Conservation (phyloP, 345 rosid species). For the Trapa bicornis region DNA sequence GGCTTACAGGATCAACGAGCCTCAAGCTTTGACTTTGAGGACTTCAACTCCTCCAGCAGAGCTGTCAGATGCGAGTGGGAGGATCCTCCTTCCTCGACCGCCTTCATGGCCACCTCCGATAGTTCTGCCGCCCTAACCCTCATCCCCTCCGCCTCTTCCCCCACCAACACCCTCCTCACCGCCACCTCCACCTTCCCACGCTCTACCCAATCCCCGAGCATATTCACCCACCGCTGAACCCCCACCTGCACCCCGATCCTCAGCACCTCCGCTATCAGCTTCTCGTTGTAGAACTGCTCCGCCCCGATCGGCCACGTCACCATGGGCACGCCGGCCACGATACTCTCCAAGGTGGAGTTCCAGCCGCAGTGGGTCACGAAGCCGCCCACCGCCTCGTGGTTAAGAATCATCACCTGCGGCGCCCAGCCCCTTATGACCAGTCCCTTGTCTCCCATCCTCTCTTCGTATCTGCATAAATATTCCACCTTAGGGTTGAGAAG, state of each 20-base stretch:
- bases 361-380: constrained; percentile 35
- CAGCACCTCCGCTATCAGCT: constrained; percentile 17
- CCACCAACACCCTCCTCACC: constrained; percentile 17
- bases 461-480: constrained; percentile 11
- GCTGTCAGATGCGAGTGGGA: constrained; percentile 21
- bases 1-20: background rate
- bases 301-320: constrained; percentile 24
- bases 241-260: constrained; percentile 17
- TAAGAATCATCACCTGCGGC: constrained; percentile 25
- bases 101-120: constrained; percentile 21
- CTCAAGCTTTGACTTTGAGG: background rate
- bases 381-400: constrained; percentile 23
- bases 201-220: constrained; percentile 10
- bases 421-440: constrained; percentile 35
- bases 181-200: constrained; percentile 19
- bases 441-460: constrained; percentile 25
- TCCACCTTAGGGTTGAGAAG: too few species aligned
- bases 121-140: constrained; percentile 14
- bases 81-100: constrained; percentile 37
- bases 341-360: constrained; percentile 23
- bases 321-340: constrained; percentile 26
- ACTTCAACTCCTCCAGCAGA: constrained; percentile 23
- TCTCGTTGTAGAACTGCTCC: constrained; percentile 30
- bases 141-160: constrained; percentile 31
- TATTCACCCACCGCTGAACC: constrained; percentile 5